phyloP scores from a whole-genome alignment of 495 filamentous ascomycete genomes.

The Penicillium longicatenatum region DNA sequence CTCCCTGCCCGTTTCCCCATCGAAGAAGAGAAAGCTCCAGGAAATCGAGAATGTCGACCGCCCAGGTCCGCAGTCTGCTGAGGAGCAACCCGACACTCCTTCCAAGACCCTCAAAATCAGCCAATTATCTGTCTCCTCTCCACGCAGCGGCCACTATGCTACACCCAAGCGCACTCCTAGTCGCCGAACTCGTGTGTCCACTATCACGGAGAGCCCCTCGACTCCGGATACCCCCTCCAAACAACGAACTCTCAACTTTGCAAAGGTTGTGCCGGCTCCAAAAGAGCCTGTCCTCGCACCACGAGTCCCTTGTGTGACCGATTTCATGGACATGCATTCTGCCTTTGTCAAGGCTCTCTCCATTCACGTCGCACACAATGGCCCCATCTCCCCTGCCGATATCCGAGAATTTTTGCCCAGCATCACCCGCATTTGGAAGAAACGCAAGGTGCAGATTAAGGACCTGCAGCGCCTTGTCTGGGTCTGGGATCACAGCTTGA shows the following conservation, averaged over 20 bases:
- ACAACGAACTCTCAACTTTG: slow-evolving; percentile 31
- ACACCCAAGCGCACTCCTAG: slow-evolving; percentile 27
- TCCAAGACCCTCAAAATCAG: slow-evolving; percentile 46
- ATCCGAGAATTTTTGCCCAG: slow-evolving; percentile 43
- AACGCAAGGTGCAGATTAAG: slow-evolving; percentile 46
- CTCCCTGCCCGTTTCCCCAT: slow-evolving; percentile 41
- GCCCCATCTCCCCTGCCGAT: slow-evolving; percentile 39
- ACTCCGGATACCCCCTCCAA: slow-evolving; percentile 36
- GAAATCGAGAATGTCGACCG: slow-evolving; percentile 42
- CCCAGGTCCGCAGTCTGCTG: slow-evolving; percentile 13
- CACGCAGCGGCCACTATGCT: slow-evolving; percentile 41
- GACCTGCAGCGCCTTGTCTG: slow-evolving; percentile 48
- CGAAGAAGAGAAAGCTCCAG: slow-evolving; percentile 50
- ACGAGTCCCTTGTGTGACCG: slow-evolving; percentile 35
- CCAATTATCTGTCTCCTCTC: slow-evolving; percentile 40
- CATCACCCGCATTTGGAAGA: slow-evolving; percentile 48
- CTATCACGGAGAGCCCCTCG: slow-evolving; percentile 12
- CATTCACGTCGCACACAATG: slow-evolving; percentile 45
- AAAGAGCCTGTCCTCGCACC: slow-evolving; percentile 21
- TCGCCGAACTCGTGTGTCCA: slow-evolving; percentile 19
- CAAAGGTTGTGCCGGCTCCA: slow-evolving; percentile 9
- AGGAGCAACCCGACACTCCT: slow-evolving; percentile 33
- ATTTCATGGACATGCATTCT: slow-evolving; percentile 41
- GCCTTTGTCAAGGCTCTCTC: slow-evolving; percentile 43
- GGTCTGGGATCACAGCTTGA: slow-evolving; percentile 38